These are phyloP conservation scores for Solanum appendiculatum DNA, from an alignment of 257 asterid species.

Conservation along the genomic window DNA sequence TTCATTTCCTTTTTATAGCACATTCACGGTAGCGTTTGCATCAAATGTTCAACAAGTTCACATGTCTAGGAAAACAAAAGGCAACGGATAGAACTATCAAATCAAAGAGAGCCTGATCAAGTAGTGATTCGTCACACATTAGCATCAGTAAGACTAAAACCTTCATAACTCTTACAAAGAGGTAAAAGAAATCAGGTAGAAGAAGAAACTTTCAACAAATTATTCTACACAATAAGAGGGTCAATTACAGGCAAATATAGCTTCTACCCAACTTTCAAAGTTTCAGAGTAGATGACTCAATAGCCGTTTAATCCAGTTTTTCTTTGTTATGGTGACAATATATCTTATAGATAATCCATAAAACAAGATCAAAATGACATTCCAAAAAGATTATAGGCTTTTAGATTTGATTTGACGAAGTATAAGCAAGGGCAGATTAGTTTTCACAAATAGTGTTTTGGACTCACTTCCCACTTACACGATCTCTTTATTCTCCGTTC, in stretches of 20 bases:
- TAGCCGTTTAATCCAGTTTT: background rate
- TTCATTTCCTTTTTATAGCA: background rate
- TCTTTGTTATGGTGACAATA: background rate
- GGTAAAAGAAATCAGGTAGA: background rate
- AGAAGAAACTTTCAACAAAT: background rate
- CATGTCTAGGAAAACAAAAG: background rate
- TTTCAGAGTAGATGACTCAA: background rate
- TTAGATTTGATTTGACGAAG: background rate
- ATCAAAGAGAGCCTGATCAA: background rate
- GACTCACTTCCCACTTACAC: background rate
- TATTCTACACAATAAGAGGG: background rate
- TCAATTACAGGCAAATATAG: background rate
- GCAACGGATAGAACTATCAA: background rate
- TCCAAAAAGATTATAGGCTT: background rate
- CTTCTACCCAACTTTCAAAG: background rate
- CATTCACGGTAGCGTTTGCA: background rate
- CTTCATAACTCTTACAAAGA: background rate
- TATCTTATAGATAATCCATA: background rate
- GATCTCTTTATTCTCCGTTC: background rate
- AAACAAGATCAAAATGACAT: background rate
- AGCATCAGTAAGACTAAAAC: background rate
- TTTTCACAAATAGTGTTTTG: background rate
- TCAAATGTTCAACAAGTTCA: background rate
- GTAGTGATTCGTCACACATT: background rate
- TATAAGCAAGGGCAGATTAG: background rate